Percentiles rank a stretch among this genome's conserved stretches.
Evolutionary conservation across 2,329 filamentous ascomycete species (phyloP).

Genomic region (Claviceps sp.): DNA sequence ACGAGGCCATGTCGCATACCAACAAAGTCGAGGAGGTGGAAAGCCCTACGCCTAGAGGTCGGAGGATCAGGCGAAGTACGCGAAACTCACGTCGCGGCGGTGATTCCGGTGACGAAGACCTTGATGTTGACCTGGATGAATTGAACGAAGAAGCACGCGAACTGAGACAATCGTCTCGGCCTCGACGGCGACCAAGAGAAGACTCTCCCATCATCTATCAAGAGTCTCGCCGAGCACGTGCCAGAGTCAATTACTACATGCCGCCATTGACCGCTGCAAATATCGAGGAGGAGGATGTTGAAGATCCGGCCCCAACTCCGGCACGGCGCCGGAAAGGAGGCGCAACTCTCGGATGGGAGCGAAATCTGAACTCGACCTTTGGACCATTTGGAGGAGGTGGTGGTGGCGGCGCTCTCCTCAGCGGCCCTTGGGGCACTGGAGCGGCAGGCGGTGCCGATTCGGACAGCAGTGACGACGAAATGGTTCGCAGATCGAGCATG

Average conservation of each 20-base stretch:
- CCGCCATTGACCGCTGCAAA: conserved; percentile 49
- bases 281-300: conserved; percentile 62
- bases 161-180: conserved; percentile 39
- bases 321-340: conserved; percentile 52
- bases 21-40: conserved; percentile 31
- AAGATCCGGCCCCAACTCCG: conserved; percentile 53
- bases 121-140: conserved; percentile 48
- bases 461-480: conserved; percentile 93
- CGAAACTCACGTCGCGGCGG: conserved; percentile 33
- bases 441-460: conserved; percentile 74
- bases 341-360: conserved; percentile 53
- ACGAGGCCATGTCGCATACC: conserved; percentile 32
- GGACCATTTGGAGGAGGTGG: conserved; percentile 86
- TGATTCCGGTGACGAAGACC: conserved; percentile 44
- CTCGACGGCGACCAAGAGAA: conserved; percentile 37
- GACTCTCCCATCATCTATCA: conserved; percentile 46
- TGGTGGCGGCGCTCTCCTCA: conserved; percentile 57
- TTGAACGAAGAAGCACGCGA: conserved; percentile 53
- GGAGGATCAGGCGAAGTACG: conserved; percentile 24
- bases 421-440: conserved; percentile 59
- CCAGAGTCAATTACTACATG: conserved; percentile 73
- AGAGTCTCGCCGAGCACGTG: conserved; percentile 39
- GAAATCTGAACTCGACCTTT: conserved; percentile 75
- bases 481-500: conserved; percentile 44
- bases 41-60: conserved; percentile 37